A percentile compares a stretch with the other conserved stretches of the same genome.
Conservation (phyloP, 192 early-diverging fungal species). For the Chytriomyces sp. region DNA sequence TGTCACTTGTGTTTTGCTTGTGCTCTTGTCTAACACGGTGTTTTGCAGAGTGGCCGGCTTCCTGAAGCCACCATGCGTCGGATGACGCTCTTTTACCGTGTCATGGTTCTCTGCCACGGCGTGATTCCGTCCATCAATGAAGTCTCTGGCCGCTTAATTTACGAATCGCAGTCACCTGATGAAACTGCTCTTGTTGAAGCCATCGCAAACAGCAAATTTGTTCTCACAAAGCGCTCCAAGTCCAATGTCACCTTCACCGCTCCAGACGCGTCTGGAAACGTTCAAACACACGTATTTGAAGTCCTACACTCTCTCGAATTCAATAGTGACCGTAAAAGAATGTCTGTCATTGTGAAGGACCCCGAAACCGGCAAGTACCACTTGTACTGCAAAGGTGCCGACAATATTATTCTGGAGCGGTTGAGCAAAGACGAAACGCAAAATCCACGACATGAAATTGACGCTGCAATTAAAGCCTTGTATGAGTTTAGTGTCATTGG, state of each 20-base stretch:
- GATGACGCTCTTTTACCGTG: constrained; percentile 63
- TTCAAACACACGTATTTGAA: constrained; percentile 45
- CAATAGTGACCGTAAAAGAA: constrained; percentile 84
- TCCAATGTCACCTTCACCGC: constrained; percentile 42
- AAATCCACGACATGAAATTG: constrained; percentile 31
- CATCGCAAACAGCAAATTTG: constrained; percentile 58
- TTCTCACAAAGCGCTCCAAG: constrained; percentile 49
- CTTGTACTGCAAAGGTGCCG: constrained; percentile 89
- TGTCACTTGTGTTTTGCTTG: neutral
- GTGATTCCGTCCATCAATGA: constrained; percentile 59
- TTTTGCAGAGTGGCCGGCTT: constrained; percentile 68
- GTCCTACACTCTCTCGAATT: constrained; percentile 85
- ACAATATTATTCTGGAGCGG: constrained; percentile 81
- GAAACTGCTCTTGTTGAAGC: constrained; percentile 59
- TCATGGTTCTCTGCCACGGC: constrained; percentile 83
- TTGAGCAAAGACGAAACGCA: constrained; percentile 45
- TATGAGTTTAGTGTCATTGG: constrained; percentile 62
- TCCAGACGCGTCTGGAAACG: constrained; percentile 59
- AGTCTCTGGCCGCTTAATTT: constrained; percentile 62
- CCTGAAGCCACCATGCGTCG: constrained; percentile 54
- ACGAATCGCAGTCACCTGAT: constrained; percentile 87
- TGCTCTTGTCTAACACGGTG: constrained; percentile 41
- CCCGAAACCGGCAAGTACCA: constrained; percentile 68
- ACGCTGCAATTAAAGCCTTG: constrained; percentile 42
- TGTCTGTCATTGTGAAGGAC: constrained; percentile 78